Evolutionary conservation across 164 flowering plant species (phyloP), one percentile per base, ranked within the genome.

Genomic region (Stephania yunnanensis): DNA sequence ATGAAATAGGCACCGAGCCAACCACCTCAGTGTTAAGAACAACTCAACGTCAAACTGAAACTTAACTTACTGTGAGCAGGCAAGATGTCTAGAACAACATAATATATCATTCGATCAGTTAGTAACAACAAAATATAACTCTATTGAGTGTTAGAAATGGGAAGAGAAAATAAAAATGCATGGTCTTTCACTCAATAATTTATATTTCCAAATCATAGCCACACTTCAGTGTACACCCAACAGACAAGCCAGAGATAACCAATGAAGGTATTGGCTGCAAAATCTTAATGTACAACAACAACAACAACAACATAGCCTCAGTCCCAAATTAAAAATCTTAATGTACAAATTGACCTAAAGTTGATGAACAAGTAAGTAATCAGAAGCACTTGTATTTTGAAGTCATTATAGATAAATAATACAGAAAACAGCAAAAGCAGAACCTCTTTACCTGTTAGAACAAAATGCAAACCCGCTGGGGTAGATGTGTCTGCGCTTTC

Each of bases 401-500:
- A 36, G 42, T 36, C 55, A 50, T 50, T 9, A 9, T 50, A 50
- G 61, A 13, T 12, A 5, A 53, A 13, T 13, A 13, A 53, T 53
- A 53, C 15, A 53, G 61, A 53, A 53, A 7, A 53, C 46, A 68
- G 64, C 17, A 42, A 22, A 19, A 74, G 71, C 29, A 68, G 76
- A 76, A 75, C 46, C 64, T 25, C 80, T 36, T 36, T 78, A 93
- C 99, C 99, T 79, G 93, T 89, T 83, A 92, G 83, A 30, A 95
- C 87, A 84, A 84, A 93, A 79, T 86, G 85, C 78, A 95, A 81
- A 30, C 98, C 99, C 78, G 85, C 87, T 1, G 96, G 63, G 42
- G 88, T 85, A 29, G 98, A 95, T 72, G 99, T 93, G 78, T 95
- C 95, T 5, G 99, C 97, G 76, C 70, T 76, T 80, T 89, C 88